phyloP scores from a whole-genome alignment of 2,329 filamentous ascomycete species.

The Nothomitra cinnamomea region DNA sequence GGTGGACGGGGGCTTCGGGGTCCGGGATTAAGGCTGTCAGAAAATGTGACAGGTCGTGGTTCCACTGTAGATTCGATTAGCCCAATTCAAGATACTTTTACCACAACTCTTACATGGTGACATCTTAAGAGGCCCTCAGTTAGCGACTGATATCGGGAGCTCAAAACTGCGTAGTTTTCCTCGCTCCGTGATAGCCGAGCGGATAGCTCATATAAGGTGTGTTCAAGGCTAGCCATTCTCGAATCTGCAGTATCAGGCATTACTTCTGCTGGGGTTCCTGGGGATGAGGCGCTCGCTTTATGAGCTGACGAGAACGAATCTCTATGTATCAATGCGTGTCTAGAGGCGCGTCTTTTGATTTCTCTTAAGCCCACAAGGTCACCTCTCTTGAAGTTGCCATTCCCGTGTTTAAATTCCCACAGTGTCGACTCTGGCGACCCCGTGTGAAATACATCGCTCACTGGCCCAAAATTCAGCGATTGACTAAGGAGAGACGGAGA shows the following conservation, averaged over 20 bases:
- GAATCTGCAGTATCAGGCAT: conserved; percentile 66
- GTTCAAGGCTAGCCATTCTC: conserved; percentile 59
- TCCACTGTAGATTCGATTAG: conserved; percentile 48
- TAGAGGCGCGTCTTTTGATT: conserved; percentile 85
- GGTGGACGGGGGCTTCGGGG: conserved; percentile 59
- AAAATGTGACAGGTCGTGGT: conserved; percentile 64
- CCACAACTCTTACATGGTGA: conserved; percentile 36
- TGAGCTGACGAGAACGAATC: conserved; percentile 63
- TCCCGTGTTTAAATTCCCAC: conserved; percentile 98
- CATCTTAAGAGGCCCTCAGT: conserved; percentile 65
- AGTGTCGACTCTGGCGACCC: conserved; percentile 82
- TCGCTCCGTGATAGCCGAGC: conserved; percentile 63
- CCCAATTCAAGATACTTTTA: conserved; percentile 11
- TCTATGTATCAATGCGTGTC: conserved; percentile 82
- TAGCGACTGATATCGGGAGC: conserved; percentile 63
- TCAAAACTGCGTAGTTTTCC: conserved; percentile 64
- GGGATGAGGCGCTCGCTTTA: conserved; percentile 59
- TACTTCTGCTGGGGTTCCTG: conserved; percentile 69
- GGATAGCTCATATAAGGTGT: conserved; percentile 66
- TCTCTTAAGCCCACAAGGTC: conserved; percentile 82
- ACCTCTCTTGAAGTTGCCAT: conserved; percentile 90
- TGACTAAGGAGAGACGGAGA: background rate
- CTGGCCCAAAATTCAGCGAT: conserved; percentile 28
- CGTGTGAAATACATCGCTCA: conserved; percentile 96
- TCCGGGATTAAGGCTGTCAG: conserved; percentile 58